A percentile compares a stretch with the other conserved stretches of the same genome.
These are phyloP conservation scores for Ophiocytium majus DNA, from an alignment of 352 stramenopile species.

Conservation along the genomic window DNA sequence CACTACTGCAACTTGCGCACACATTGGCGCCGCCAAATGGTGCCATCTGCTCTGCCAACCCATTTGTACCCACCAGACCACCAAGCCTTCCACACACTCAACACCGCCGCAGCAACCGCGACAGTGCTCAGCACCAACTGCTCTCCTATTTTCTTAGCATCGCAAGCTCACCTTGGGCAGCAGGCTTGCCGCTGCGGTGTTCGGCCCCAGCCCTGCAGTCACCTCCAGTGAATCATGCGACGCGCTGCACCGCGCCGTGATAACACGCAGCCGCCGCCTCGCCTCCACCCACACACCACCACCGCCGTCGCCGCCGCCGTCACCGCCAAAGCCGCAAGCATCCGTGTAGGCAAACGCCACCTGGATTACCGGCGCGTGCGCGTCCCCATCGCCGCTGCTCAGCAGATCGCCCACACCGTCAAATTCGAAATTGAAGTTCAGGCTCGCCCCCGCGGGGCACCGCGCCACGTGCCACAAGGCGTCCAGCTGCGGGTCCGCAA, in stretches of 20 bases:
- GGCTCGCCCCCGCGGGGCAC: slow-evolving; percentile 30
- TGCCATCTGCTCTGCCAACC: too few species aligned
- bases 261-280: slow-evolving; percentile 39
- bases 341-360: slow-evolving; percentile 52
- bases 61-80: too few species aligned
- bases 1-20: too few species aligned
- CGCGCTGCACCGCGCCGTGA: slow-evolving; percentile 30
- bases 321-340: neutral
- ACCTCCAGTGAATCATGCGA: slow-evolving; percentile 24
- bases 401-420: slow-evolving; percentile 31
- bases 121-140: too few species aligned
- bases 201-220: slow-evolving; percentile 18
- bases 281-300: neutral
- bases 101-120: too few species aligned
- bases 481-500: slow-evolving; percentile 42
- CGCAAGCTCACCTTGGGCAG: slow-evolving; percentile 42
- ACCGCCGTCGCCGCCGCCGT: neutral
- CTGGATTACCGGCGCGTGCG: slow-evolving; percentile 30
- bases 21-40: too few species aligned
- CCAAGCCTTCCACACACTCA: too few species aligned
- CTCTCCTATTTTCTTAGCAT: too few species aligned
- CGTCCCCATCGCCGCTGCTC: slow-evolving; percentile 32
- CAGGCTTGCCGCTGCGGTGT: slow-evolving; percentile 30
- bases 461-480: slow-evolving; percentile 51
- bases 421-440: slow-evolving; percentile 51